Base-by-base conservation (phyloP, 257 asterid genomes). In the Capsicum pubescens region DNA sequence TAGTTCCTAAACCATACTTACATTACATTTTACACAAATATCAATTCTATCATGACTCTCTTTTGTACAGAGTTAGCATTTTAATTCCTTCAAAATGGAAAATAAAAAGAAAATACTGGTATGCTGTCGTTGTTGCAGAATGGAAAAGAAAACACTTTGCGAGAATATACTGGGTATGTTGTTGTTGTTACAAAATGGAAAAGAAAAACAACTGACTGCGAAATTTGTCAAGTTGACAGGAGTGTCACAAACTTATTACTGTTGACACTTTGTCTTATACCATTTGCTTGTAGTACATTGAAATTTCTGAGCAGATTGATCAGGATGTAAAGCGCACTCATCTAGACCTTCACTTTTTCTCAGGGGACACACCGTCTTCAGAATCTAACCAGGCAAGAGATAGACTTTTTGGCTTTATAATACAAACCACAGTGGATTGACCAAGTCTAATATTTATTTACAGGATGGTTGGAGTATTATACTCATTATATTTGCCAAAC, bases 241-340 rank as follows among this genome's bases (percentile, higher is more conserved):
- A 67, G 50, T 35, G 35, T 32, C 46, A 32, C 72, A 32, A 6
- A 32, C 71, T 32, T 64, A 26, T 11, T 10, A 5, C 35, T 21
- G 17, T 74, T 74, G 60, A 74, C 11, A 71, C 15, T 81, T 72
- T 84, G 2, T 72, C 74, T 35, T 77, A 74, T 21, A 68, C 61
- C 86, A 67, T 52, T 66, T 67, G 57, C 63, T 32, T 82, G 83
- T 85, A 94, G 99, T 98, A 94, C 68, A 86, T 97, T 17, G 98
- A 95, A 90, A 90, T 95, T 66, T 91, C 92, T 54, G 98, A 95
- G 88, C 98, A 95, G 90, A 95, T 95, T 82, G 94, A 94, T 86
- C 91, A 98, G 58, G 99, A 95, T 94, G 99, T 95, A 85, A 91
- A 90, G 93, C 99, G 98, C 68, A 95, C 99, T 50, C 99, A 95